A percentile compares a stretch with the other conserved stretches of the same genome.
phyloP scores from a whole-genome alignment of 352 stramenopile species.

The Phytopythium chamaehyphon region DNA sequence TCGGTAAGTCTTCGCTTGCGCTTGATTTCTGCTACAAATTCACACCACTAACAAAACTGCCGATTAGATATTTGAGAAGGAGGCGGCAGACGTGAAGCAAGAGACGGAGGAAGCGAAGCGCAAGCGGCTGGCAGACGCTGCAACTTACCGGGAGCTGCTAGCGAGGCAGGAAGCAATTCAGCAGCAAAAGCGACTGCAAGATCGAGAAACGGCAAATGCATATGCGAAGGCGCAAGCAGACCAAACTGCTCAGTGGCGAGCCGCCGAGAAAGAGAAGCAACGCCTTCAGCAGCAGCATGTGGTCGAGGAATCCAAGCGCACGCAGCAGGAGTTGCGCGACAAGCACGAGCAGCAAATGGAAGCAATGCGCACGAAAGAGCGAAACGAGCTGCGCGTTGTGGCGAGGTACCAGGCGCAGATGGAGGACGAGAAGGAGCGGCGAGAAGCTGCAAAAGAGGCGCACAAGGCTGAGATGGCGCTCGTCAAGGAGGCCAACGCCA shows the following conservation, averaged over 20 bases:
- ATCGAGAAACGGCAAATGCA: slow-evolving; percentile 26
- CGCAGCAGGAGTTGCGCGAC: slow-evolving; percentile 35
- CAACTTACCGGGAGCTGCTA: slow-evolving; percentile 34
- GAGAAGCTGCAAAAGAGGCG: slow-evolving; percentile 37
- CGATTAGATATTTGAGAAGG: slow-evolving; percentile 50
- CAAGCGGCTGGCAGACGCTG: slow-evolving; percentile 30
- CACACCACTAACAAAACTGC: no score
- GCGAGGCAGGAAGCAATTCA: slow-evolving; percentile 43
- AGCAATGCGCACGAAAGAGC: slow-evolving; percentile 32
- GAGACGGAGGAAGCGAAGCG: slow-evolving; percentile 42
- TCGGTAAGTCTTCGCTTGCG: slow-evolving; percentile 22
- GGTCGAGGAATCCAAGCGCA: slow-evolving; percentile 33
- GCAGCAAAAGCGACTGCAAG: slow-evolving; percentile 14
- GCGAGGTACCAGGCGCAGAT: slow-evolving; percentile 35
- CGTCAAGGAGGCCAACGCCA: slow-evolving; percentile 47
- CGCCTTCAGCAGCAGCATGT: slow-evolving; percentile 22
- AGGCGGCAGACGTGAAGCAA: slow-evolving; percentile 47
- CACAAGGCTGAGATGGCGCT: slow-evolving; percentile 38
- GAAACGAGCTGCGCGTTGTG: slow-evolving; percentile 38
- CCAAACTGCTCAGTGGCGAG: slow-evolving; percentile 40
- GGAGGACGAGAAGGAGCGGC: slow-evolving; percentile 41
- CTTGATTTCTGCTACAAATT: no score
- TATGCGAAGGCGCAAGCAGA: slow-evolving; percentile 33
- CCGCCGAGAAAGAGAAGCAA: slow-evolving; percentile 31
- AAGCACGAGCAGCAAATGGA: slow-evolving; percentile 31